These are phyloP conservation scores for Quercus wislizeni DNA, from an alignment of 306 rosid species.

Conservation along the genomic window DNA sequence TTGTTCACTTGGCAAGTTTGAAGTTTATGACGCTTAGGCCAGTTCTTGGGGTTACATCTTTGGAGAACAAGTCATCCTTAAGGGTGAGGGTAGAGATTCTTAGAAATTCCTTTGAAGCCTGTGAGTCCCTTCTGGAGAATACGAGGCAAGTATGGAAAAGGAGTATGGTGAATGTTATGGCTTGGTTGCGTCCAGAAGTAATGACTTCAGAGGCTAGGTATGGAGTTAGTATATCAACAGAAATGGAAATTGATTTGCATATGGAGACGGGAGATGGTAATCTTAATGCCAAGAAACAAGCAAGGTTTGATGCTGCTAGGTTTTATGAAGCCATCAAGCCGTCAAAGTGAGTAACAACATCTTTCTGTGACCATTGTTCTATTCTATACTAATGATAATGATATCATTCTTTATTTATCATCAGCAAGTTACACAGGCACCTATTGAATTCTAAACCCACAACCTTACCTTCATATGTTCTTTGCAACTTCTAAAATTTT, in stretches of 20 bases:
- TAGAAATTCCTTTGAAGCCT: constrained; percentile 63
- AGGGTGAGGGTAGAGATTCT: constrained; percentile 79
- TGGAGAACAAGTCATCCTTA: constrained; percentile 43
- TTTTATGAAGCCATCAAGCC: constrained; percentile 94
- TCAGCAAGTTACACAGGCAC: neutral
- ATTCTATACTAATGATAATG: constrained; percentile 3
- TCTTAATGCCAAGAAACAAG: constrained; percentile 24
- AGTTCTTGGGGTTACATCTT: constrained; percentile 43
- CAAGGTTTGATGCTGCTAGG: constrained; percentile 65
- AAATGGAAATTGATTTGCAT: constrained; percentile 46
- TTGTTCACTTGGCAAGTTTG: constrained; percentile 75
- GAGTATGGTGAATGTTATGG: constrained; percentile 81
- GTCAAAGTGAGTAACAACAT: constrained; percentile 68
- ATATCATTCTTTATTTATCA: constrained; percentile 15
- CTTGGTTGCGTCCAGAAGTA: constrained; percentile 89
- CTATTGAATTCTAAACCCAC: too few relatives aligned
- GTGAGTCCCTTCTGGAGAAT: constrained; percentile 69
- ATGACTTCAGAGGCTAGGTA: constrained; percentile 73
- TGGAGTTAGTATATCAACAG: constrained; percentile 44
- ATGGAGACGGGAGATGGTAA: constrained; percentile 34
- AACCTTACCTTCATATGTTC: neutral
- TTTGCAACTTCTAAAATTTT: neutral
- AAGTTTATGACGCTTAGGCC: constrained; percentile 73
- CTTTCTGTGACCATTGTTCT: constrained; percentile 17
- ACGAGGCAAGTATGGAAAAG: constrained; percentile 80